phyloP scores from a whole-genome alignment of 352 stramenopile genomes.

The Peronosclerospora sorghi region DNA sequence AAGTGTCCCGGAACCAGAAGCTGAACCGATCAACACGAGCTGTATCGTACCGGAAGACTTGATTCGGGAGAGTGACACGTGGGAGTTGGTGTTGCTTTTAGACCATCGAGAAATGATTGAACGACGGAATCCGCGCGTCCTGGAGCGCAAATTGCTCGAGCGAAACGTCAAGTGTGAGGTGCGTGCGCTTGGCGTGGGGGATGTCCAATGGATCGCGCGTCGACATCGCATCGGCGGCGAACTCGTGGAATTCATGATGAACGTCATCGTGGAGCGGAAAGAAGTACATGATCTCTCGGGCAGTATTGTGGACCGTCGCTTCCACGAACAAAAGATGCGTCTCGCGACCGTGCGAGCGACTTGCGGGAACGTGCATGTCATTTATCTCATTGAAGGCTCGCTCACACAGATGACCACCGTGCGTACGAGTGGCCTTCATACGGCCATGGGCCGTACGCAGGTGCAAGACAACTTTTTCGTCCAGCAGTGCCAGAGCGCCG shows the following conservation, averaged over 20 bases:
- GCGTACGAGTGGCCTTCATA: slow-evolving; percentile 43
- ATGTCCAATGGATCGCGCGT: slow-evolving; percentile 70
- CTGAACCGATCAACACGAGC: slow-evolving; percentile 3
- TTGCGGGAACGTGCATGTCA: slow-evolving; percentile 61
- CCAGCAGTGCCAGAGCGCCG: slow-evolving; percentile 57
- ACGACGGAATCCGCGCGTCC: slow-evolving; percentile 50
- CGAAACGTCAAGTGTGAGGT: slow-evolving; percentile 74
- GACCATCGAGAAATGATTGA: slow-evolving; percentile 77
- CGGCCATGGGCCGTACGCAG: slow-evolving; percentile 66
- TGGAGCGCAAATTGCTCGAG: slow-evolving; percentile 77
- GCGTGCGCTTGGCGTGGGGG: slow-evolving; percentile 55
- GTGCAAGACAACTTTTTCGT: slow-evolving; percentile 81
- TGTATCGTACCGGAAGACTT: slow-evolving; percentile 7
- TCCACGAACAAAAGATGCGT: slow-evolving; percentile 70
- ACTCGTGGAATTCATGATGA: slow-evolving; percentile 58
- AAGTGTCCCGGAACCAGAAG: slow-evolving; percentile 8
- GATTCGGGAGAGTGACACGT: slow-evolving; percentile 33
- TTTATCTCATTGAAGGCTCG: slow-evolving; percentile 80
- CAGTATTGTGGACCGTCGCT: slow-evolving; percentile 76
- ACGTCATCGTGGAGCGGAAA: slow-evolving; percentile 78
- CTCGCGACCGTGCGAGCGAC: slow-evolving; percentile 29
- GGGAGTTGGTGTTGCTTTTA: slow-evolving; percentile 71
- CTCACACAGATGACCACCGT: slow-evolving; percentile 62
- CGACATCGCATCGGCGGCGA: slow-evolving; percentile 27
- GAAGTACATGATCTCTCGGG: slow-evolving; percentile 67